Percentiles rank a stretch among this genome's conserved stretches.
These are phyloP conservation scores for Didymella pinodella DNA, from an alignment of 2,329 filamentous ascomycete species.

Conservation along the genomic window DNA sequence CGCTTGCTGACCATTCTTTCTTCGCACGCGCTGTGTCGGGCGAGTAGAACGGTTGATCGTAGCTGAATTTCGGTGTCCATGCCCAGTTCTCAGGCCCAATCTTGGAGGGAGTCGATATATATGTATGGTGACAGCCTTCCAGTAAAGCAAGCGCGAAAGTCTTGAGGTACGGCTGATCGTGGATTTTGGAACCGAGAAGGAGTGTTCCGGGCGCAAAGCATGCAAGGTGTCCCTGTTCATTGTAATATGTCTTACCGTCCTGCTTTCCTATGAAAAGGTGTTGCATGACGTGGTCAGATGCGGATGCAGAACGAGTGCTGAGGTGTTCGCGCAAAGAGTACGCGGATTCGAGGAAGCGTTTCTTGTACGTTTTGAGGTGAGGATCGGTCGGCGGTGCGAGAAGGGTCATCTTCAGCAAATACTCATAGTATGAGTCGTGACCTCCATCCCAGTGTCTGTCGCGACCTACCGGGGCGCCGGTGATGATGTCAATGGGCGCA, in stretches of 20 bases:
- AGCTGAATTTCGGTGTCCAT: slow-evolving; percentile 51
- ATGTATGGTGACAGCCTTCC: slow-evolving; percentile 52
- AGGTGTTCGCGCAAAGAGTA: slow-evolving; percentile 49
- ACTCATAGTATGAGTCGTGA: slow-evolving; percentile 56
- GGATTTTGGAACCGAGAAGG: slow-evolving; percentile 49
- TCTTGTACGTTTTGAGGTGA: slow-evolving; percentile 44
- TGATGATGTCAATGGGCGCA: slow-evolving; percentile 55
- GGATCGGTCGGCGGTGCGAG: slow-evolving; percentile 49
- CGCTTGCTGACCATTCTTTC: slow-evolving; percentile 39
- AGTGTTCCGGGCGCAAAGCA: slow-evolving; percentile 53
- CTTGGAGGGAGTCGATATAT: slow-evolving; percentile 48
- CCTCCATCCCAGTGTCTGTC: slow-evolving; percentile 55
- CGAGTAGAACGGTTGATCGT: slow-evolving; percentile 39
- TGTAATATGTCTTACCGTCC: slow-evolving; percentile 46
- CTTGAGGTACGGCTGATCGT: slow-evolving; percentile 43
- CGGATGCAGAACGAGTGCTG: slow-evolving; percentile 47
- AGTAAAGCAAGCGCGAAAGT: slow-evolving; percentile 51
- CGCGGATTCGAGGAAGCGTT: slow-evolving; percentile 46
- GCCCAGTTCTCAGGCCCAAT: slow-evolving; percentile 52
- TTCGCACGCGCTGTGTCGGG: slow-evolving; percentile 40
- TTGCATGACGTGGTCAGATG: slow-evolving; percentile 43
- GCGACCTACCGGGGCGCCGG: slow-evolving; percentile 50
- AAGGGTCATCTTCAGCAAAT: slow-evolving; percentile 52
- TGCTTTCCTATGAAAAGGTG: slow-evolving; percentile 53
- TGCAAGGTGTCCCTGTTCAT: slow-evolving; percentile 51